These are phyloP conservation scores for Mycena pura DNA, from an alignment of 768 basidiomycete species.

Conservation along the genomic window DNA sequence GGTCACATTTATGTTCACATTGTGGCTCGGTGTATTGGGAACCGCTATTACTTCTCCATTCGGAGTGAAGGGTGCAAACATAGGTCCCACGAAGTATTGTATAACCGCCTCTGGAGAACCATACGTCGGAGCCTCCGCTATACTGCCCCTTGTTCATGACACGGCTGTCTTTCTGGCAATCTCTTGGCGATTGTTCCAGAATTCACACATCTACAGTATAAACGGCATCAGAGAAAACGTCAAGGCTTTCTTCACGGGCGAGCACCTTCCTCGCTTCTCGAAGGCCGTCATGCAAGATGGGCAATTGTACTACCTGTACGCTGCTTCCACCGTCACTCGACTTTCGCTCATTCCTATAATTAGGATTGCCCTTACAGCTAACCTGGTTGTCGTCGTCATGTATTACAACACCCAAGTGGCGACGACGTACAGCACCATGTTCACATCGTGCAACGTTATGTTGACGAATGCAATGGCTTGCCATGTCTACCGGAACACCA, in stretches of 20 bases:
- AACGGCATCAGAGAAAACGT: conserved; percentile 9
- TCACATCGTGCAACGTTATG: conserved; percentile 36
- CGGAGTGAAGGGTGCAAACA: conserved; percentile 28
- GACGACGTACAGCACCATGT: conserved; percentile 30
- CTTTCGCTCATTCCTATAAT: not conserved
- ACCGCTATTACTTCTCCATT: conserved; percentile 35
- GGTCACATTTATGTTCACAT: conserved; percentile 30
- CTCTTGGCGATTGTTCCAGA: conserved; percentile 33
- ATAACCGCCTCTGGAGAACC: conserved; percentile 28
- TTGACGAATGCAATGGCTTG: conserved; percentile 41
- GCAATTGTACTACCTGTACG: conserved; percentile 47
- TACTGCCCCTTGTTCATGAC: conserved; percentile 40
- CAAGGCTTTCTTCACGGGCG: conserved; percentile 28
- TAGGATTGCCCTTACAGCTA: conserved; percentile 41
- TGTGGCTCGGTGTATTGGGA: conserved; percentile 42
- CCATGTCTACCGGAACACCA: conserved; percentile 43
- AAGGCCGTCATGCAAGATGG: conserved; percentile 43
- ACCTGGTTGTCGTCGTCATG: conserved; percentile 35
- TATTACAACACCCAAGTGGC: conserved; percentile 27
- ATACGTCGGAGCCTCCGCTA: conserved; percentile 35
- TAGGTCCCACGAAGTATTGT: conserved; percentile 43
- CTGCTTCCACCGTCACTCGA: not conserved
- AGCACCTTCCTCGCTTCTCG: conserved; percentile 40
- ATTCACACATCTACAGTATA: conserved; percentile 22
- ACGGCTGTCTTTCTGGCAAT: conserved; percentile 42